phyloP scores from a whole-genome alignment of 305 asterid genomes.

The Solanum hybrid region DNA sequence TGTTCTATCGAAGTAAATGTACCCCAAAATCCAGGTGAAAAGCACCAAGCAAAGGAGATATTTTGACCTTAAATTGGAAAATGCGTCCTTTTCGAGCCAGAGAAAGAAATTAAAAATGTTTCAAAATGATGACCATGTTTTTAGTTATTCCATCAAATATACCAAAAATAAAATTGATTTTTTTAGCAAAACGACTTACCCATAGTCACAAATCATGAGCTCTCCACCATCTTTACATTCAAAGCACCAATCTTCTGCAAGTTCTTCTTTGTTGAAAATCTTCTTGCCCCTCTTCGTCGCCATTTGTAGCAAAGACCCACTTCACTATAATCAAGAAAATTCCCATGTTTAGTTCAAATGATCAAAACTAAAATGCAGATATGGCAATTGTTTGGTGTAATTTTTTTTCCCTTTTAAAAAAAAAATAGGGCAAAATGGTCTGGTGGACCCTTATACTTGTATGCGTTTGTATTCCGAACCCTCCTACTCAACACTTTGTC shows the following conservation, averaged over 20 bases:
- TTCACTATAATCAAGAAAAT: neutral
- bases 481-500: too few species aligned
- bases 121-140: neutral
- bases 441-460: too few species aligned
- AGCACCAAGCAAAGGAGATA: neutral
- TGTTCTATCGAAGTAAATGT: neutral
- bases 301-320: neutral
- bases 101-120: neutral
- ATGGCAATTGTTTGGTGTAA: too few species aligned
- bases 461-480: too few species aligned
- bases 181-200: neutral
- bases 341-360: neutral
- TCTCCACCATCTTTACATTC: conserved; percentile 34
- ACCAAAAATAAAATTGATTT: neutral
- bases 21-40: neutral
- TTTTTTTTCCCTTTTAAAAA: too few species aligned
- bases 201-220: conserved; percentile 23
- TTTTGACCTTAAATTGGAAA: neutral
- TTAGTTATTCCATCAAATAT: neutral
- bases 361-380: neutral
- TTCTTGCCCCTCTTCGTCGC: conserved; percentile 4
- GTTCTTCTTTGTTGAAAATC: neutral
- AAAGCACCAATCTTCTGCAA: conserved; percentile 28
- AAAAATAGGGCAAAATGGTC: too few species aligned
- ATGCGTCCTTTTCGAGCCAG: neutral